phyloP scores from a whole-genome alignment of 495 filamentous ascomycete genomes.

The Neurospora sp. region DNA sequence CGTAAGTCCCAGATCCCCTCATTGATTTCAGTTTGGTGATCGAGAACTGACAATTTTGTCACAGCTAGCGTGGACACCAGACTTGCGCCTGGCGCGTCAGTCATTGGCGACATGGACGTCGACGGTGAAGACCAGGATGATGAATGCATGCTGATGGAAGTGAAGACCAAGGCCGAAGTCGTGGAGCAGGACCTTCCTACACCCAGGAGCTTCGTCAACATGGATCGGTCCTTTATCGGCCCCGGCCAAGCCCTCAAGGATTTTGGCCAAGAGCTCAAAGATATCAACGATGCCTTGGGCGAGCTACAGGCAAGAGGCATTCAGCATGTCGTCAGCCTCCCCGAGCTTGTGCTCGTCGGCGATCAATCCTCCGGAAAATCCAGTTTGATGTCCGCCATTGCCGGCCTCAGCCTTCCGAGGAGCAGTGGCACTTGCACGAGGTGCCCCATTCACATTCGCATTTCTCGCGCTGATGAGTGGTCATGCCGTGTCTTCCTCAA shows the following conservation, averaged over 20 bases:
- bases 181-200: background rate
- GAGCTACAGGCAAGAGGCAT: slow-evolving; percentile 38
- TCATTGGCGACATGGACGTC: background rate
- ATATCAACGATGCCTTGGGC: slow-evolving; percentile 37
- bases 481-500: slow-evolving; percentile 53
- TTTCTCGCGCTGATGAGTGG: slow-evolving; percentile 49
- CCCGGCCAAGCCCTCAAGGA: slow-evolving; percentile 26
- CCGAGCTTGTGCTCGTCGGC: slow-evolving; percentile 69
- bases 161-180: slow-evolving; percentile 4
- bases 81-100: background rate
- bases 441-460: slow-evolving; percentile 70
- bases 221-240: slow-evolving; percentile 22
- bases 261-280: slow-evolving; percentile 35
- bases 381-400: slow-evolving; percentile 69
- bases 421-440: slow-evolving; percentile 62
- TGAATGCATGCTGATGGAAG: slow-evolving; percentile 13
- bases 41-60: background rate
- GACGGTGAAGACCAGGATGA: slow-evolving; percentile 7
- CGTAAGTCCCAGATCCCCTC: slow-evolving; percentile 14
- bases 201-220: slow-evolving; percentile 1
- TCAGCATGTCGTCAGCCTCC: slow-evolving; percentile 49
- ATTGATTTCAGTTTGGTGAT: background rate
- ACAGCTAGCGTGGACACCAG: slow-evolving; percentile 19
- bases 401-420: slow-evolving; percentile 65
- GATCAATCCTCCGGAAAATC: slow-evolving; percentile 77